These are phyloP conservation scores for Conringia planisiliqua DNA, from an alignment of 345 rosid genomes.

Conservation along the genomic window DNA sequence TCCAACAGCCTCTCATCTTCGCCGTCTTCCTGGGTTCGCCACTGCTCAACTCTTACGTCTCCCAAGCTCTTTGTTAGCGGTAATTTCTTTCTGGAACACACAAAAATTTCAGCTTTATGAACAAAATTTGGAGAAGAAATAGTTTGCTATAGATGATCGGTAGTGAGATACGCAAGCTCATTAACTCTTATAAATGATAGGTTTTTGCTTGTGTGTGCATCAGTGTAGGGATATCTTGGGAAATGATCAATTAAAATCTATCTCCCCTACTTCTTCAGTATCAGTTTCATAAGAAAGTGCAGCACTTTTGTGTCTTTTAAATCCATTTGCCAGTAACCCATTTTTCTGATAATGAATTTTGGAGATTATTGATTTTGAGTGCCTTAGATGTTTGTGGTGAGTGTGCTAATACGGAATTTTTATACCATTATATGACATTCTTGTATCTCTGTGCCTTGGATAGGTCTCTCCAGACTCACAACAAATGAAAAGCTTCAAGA, in stretches of 20 bases:
- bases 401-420: background rate
- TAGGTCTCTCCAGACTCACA: slow-evolving; percentile 75
- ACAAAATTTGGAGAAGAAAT: background rate
- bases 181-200: background rate
- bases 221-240: background rate
- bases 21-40: slow-evolving; percentile 37
- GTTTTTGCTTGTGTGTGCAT: background rate
- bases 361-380: background rate
- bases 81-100: slow-evolving; percentile 4
- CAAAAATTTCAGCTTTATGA: background rate
- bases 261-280: background rate
- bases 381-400: background rate
- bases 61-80: slow-evolving; percentile 87
- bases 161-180: background rate
- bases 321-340: background rate
- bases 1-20: slow-evolving; percentile 36
- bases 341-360: background rate
- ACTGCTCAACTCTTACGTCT: slow-evolving; percentile 61
- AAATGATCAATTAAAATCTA: background rate
- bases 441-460: background rate
- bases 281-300: background rate
- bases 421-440: background rate
- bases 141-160: background rate
- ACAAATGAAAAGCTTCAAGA: slow-evolving; percentile 71
- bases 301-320: background rate